Conservation (phyloP, 768 basidiomycete genomes). For the Saitozyma podzolica region DNA sequence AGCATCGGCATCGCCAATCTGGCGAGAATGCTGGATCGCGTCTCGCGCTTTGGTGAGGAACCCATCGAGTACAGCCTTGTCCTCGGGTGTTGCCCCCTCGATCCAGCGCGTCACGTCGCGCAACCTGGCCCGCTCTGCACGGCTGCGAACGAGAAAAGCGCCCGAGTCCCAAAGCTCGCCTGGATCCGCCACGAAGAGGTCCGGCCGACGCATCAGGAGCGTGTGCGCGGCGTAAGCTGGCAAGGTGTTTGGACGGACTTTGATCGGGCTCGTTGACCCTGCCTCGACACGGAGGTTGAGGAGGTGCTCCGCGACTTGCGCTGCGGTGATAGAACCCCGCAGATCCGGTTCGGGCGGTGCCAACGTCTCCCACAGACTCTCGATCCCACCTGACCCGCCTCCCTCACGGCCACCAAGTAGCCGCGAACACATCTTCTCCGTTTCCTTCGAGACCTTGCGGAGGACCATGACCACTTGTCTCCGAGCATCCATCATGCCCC, state of each 20-base stretch:
- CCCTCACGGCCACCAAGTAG: constrained; percentile 31
- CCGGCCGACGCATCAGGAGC: constrained; percentile 43
- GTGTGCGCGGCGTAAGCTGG: constrained; percentile 43
- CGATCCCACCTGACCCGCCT: constrained; percentile 46
- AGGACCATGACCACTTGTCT: constrained; percentile 66
- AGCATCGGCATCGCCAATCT: no score
- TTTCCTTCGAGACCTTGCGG: constrained; percentile 58
- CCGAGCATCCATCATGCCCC: constrained; percentile 60
- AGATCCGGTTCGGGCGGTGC: not conserved
- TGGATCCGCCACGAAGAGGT: constrained; percentile 40
- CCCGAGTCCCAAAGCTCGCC: constrained; percentile 38
- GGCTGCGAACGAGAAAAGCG: constrained; percentile 32
- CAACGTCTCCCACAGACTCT: constrained; percentile 23
- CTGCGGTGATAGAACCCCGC: constrained; percentile 59
- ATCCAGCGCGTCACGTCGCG: constrained; percentile 22
- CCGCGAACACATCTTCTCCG: constrained; percentile 56
- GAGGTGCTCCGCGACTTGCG: constrained; percentile 60
- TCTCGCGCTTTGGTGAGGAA: constrained; percentile 41
- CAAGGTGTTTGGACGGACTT: constrained; percentile 27
- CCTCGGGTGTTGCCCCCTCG: constrained; percentile 10
- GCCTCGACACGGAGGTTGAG: constrained; percentile 11
- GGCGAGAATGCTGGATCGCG: no score
- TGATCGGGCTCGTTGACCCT: constrained; percentile 1
- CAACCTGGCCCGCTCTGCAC: constrained; percentile 19
- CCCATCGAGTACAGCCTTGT: constrained; percentile 6